Evolutionary conservation across 2,329 filamentous ascomycete species (phyloP).

Genomic region (Blumeria graminis): DNA sequence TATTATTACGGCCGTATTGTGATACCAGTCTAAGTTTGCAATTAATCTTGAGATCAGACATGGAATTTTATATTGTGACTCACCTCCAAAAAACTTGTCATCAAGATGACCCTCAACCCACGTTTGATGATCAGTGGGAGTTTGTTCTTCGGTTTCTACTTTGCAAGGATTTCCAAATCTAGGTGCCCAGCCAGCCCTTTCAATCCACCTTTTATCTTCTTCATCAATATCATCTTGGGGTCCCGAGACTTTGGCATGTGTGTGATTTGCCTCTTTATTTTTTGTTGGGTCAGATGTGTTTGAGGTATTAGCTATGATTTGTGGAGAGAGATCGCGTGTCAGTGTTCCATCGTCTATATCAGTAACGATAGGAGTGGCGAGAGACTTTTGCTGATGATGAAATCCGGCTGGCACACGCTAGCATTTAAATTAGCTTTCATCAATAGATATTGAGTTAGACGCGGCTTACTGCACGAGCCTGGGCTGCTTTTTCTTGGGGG

Average conservation of each 20-base stretch:
- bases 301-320: constrained; percentile 45
- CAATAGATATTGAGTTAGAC: background rate
- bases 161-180: constrained; percentile 46
- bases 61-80: constrained; percentile 8
- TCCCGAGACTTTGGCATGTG: constrained; percentile 20
- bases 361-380: constrained; percentile 48
- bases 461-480: constrained; percentile 45
- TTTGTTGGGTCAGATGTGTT: constrained; percentile 21
- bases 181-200: constrained; percentile 65
- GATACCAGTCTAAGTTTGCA: constrained; percentile 63
- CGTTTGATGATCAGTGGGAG: constrained; percentile 66
- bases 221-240: constrained; percentile 24
- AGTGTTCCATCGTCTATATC: constrained; percentile 51
- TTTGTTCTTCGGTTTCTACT: constrained; percentile 29
- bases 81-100: constrained; percentile 76
- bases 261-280: constrained; percentile 23
- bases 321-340: constrained; percentile 49
- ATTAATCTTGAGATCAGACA: constrained; percentile 4
- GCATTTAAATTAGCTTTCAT: background rate
- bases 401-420: constrained; percentile 41
- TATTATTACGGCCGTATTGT: constrained; percentile 82
- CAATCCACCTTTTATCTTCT: constrained; percentile 25
- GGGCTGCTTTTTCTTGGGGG: constrained; percentile 61
- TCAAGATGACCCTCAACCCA: constrained; percentile 64
- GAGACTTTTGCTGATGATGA: constrained; percentile 32